These are phyloP conservation scores for Oryza glumipatula DNA, from an alignment of 176 grass and related monocot genomes.

Conservation along the genomic window DNA sequence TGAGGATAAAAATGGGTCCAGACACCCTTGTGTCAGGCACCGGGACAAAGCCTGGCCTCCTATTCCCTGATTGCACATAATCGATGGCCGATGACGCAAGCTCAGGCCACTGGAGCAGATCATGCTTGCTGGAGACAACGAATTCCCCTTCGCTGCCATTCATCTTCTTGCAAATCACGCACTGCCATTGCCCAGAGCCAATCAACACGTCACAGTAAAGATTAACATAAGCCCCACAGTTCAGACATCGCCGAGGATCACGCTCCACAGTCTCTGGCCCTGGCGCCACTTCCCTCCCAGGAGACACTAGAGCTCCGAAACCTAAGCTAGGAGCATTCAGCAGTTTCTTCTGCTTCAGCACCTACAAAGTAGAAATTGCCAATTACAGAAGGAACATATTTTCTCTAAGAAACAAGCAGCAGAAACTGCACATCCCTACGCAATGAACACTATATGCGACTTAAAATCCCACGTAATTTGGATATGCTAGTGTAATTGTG, in stretches of 20 bases:
- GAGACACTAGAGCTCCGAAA: constrained; percentile 88
- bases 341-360: constrained; percentile 87
- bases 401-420: background rate
- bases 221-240: constrained; percentile 85
- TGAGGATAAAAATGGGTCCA: constrained; percentile 82
- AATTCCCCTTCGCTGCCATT: constrained; percentile 89
- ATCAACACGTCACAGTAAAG: constrained; percentile 76
- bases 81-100: constrained; percentile 63
- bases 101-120: constrained; percentile 78
- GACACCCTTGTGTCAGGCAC: constrained; percentile 72
- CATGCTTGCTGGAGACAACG: constrained; percentile 74
- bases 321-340: constrained; percentile 83
- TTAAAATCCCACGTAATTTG: background rate
- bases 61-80: constrained; percentile 79
- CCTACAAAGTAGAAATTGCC: constrained; percentile 48
- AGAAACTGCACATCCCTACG: constrained; percentile 15
- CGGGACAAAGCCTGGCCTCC: constrained; percentile 70
- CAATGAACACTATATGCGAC: constrained; percentile 8
- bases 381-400: background rate
- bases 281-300: constrained; percentile 71
- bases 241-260: constrained; percentile 69
- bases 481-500: background rate
- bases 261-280: constrained; percentile 73
- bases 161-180: constrained; percentile 80
- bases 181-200: constrained; percentile 85